A percentile compares a stretch with the other conserved stretches of the same genome.
These are phyloP conservation scores for Trichoderma asperelloides DNA, from an alignment of 495 filamentous ascomycete genomes.

Conservation along the genomic window DNA sequence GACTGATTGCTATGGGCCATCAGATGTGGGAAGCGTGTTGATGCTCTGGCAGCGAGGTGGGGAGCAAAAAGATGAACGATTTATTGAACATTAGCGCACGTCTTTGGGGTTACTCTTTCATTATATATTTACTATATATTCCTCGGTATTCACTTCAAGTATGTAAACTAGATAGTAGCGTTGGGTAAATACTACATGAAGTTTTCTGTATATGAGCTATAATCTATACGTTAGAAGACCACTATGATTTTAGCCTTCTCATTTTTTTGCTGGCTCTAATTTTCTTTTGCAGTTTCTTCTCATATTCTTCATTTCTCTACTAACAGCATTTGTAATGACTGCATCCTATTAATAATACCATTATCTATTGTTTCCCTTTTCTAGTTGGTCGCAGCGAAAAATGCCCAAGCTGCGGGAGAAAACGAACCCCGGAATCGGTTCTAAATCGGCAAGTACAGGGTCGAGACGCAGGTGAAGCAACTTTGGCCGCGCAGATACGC, in stretches of 20 bases:
- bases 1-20: conserved; percentile 68
- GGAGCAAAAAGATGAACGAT: too few species aligned
- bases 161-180: too few species aligned
- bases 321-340: not conserved
- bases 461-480: not conserved
- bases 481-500: not conserved
- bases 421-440: not conserved
- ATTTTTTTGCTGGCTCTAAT: not conserved
- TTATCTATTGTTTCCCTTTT: not conserved
- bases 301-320: not conserved
- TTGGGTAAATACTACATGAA: too few species aligned
- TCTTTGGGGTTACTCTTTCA: too few species aligned
- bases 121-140: too few species aligned
- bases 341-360: not conserved
- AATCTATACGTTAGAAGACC: too few species aligned
- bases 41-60: too few species aligned
- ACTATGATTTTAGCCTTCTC: too few species aligned
- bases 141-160: too few species aligned
- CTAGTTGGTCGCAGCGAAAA: not conserved
- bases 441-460: not conserved
- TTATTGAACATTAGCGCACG: too few species aligned
- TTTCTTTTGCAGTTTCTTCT: not conserved
- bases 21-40: conserved; percentile 86
- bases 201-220: too few species aligned
- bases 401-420: not conserved